Evolutionary conservation across 495 filamentous ascomycete genomes (phyloP).

Genomic region (Podospora bellae-mahoneyi): DNA sequence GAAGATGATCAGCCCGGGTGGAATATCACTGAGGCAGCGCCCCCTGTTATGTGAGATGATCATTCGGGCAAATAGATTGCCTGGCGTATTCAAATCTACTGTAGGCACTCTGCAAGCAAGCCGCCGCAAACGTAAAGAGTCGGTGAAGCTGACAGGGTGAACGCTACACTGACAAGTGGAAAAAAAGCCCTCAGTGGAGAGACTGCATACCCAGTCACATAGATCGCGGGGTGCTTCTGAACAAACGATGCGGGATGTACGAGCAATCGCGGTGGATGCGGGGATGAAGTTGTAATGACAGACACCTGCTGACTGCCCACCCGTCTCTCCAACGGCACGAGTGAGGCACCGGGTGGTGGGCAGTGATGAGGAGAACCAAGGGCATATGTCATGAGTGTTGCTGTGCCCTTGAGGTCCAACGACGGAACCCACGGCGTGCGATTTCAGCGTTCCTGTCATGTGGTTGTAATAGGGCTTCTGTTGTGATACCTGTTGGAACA

Average conservation of each 20-base stretch:
- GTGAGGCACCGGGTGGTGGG: neutral
- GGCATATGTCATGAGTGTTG: conserved; percentile 7
- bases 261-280: neutral
- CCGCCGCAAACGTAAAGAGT: conserved; percentile 13
- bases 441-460: neutral
- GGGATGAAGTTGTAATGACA: neutral
- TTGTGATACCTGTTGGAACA: neutral
- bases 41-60: neutral
- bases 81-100: neutral
- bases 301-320: neutral
- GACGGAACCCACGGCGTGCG: neutral
- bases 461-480: neutral
- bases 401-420: neutral
- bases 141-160: conserved; percentile 25
- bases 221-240: neutral
- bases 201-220: neutral
- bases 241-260: neutral
- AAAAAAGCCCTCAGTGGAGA: neutral
- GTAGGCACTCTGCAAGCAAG: conserved; percentile 16
- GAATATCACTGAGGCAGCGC: neutral
- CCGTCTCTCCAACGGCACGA: conserved; percentile 13
- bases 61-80: neutral
- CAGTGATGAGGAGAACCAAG: conserved; percentile 9
- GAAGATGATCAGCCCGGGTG: neutral
- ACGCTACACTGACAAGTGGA: neutral